Percentiles rank a stretch among this genome's conserved stretches.
These are phyloP conservation scores for Psilocybe tampanensis DNA, from an alignment of 768 basidiomycete genomes.

Conservation along the genomic window DNA sequence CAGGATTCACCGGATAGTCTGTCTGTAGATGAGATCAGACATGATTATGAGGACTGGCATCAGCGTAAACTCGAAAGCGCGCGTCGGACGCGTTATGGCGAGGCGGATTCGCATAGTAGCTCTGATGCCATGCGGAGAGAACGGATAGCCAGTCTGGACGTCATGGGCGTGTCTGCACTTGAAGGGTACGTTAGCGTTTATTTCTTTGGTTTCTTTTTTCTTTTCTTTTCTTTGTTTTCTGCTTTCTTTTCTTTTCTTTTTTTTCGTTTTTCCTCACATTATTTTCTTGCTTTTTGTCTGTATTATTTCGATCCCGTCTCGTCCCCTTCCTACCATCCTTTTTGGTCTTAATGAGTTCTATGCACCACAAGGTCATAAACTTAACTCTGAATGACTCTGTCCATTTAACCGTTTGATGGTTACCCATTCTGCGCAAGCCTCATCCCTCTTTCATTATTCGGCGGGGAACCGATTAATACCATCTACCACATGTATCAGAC, in stretches of 20 bases:
- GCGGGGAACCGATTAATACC: no score
- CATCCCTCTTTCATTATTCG: no score
- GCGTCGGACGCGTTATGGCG: constrained; percentile 96
- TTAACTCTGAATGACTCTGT: no score
- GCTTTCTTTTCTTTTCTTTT: constrained; percentile 27
- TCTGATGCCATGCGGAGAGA: constrained; percentile 42
- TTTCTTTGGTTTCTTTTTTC: background rate
- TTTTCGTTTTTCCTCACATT: constrained; percentile 69
- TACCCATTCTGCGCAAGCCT: no score
- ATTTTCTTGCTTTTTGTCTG: constrained; percentile 45
- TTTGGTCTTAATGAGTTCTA: no score
- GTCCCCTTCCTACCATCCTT: background rate
- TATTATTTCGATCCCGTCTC: no score
- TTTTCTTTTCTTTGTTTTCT: background rate
- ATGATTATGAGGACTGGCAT: constrained; percentile 88
- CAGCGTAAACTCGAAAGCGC: constrained; percentile 74
- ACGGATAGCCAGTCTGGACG: constrained; percentile 89
- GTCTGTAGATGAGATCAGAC: constrained; percentile 88
- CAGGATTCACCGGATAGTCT: constrained; percentile 84
- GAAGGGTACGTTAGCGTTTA: constrained; percentile 81
- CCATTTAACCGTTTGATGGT: no score
- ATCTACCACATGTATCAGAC: no score
- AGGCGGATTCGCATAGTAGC: constrained; percentile 79
- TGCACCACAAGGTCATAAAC: no score
- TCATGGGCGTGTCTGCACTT: constrained; percentile 89